These are phyloP conservation scores for Globisporangium okanoganense DNA, from an alignment of 352 stramenopile genomes.

Conservation along the genomic window DNA sequence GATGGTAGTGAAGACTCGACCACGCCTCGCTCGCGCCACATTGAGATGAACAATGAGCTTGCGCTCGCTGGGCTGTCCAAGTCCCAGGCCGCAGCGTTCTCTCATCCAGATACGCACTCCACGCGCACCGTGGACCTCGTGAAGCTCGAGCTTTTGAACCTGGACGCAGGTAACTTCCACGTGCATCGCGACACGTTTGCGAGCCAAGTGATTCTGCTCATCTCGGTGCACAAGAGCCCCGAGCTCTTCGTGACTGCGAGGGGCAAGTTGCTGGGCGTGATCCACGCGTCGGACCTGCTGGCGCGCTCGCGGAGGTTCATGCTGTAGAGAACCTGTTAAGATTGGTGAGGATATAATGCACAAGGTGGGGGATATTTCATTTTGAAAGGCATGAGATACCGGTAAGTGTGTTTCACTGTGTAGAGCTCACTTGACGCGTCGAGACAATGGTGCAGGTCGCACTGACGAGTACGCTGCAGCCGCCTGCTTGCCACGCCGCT, in stretches of 20 bases:
- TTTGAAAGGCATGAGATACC: neutral
- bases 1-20: conserved; percentile 1
- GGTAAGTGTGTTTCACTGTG: neutral
- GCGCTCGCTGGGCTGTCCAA: conserved; percentile 24
- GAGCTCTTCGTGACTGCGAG: conserved; percentile 73
- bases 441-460: neutral
- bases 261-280: conserved; percentile 65
- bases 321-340: conserved; percentile 19
- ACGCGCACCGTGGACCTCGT: conserved; percentile 51
- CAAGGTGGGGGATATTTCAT: neutral
- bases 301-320: conserved; percentile 57
- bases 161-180: conserved; percentile 67
- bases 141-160: conserved; percentile 43
- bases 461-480: conserved; percentile 1
- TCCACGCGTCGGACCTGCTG: conserved; percentile 66
- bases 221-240: conserved; percentile 74
- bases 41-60: conserved; percentile 13
- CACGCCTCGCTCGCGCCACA: conserved; percentile 22
- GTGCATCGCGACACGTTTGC: conserved; percentile 64
- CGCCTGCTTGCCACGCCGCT: neutral
- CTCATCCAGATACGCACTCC: conserved; percentile 24
- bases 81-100: conserved; percentile 29
- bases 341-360: neutral
- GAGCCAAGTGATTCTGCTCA: conserved; percentile 73
- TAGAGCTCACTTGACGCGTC: conserved; percentile 2